These are phyloP conservation scores for Geotrichum siamense DNA, from an alignment of 1,139 yeast genomes.

Conservation along the genomic window DNA sequence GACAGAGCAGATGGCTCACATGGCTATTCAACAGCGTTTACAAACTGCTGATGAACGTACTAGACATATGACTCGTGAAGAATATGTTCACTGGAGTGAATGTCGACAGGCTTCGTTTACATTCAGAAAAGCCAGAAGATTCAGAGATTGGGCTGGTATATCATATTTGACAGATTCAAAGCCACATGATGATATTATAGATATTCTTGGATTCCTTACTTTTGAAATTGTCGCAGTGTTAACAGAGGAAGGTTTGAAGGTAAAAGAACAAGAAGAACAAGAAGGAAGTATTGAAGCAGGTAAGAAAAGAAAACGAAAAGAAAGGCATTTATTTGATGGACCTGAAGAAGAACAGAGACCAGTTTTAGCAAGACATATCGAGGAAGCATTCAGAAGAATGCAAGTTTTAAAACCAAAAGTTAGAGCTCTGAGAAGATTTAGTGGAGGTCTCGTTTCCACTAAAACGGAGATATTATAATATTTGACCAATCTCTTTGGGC, in stretches of 20 bases:
- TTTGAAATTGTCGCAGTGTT: slow-evolving; percentile 93
- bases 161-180: slow-evolving; percentile 77
- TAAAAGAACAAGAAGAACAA: slow-evolving; percentile 62
- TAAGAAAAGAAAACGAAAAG: slow-evolving; percentile 33
- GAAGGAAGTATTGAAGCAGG: slow-evolving; percentile 15
- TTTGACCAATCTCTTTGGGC: no score
- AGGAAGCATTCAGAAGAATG: slow-evolving; percentile 84
- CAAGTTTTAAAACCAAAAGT: slow-evolving; percentile 58
- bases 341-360: slow-evolving; percentile 88
- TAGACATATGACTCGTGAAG: slow-evolving; percentile 87
- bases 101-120: slow-evolving; percentile 97
- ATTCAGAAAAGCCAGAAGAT: slow-evolving; percentile 83
- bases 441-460: slow-evolving; percentile 53
- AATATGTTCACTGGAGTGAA: slow-evolving; percentile 97
- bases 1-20: slow-evolving; percentile 83
- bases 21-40: slow-evolving; percentile 78
- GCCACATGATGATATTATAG: slow-evolving; percentile 95
- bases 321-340: slow-evolving; percentile 71
- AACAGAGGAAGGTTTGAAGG: slow-evolving; percentile 83
- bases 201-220: slow-evolving; percentile 87
- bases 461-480: slow-evolving; percentile 33
- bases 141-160: slow-evolving; percentile 94
- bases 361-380: slow-evolving; percentile 71
- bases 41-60: slow-evolving; percentile 95
- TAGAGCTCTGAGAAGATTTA: slow-evolving; percentile 56